Conservation (phyloP, 768 basidiomycete genomes). For the Rhodotorula sphaerocarpa region DNA sequence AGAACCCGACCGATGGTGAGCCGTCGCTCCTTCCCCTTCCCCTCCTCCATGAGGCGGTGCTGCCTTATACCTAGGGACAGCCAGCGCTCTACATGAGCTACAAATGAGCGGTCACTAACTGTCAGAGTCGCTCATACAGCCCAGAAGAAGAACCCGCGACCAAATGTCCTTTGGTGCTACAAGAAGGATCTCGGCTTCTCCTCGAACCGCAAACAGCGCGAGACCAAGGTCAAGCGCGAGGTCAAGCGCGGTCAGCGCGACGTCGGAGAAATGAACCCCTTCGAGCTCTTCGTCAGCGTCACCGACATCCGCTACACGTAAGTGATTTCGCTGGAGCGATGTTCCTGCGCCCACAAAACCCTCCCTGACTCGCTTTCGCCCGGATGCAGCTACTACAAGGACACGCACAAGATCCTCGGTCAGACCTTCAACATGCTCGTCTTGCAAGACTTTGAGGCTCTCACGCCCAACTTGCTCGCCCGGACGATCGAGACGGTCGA, state of each 20-base stretch:
- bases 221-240: slow-evolving; percentile 92
- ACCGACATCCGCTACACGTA: slow-evolving; percentile 97
- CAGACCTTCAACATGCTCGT: slow-evolving; percentile 97
- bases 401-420: slow-evolving; percentile 90
- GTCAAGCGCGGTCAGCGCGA: slow-evolving; percentile 89
- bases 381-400: slow-evolving; percentile 87
- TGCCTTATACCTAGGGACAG: too few species aligned
- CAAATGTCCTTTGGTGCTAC: slow-evolving; percentile 92
- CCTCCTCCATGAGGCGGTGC: not conserved
- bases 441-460: slow-evolving; percentile 93
- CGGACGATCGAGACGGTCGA: slow-evolving; percentile 97
- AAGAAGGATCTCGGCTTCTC: slow-evolving; percentile 97
- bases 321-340: too few species aligned
- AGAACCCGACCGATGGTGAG: slow-evolving; percentile 34
- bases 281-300: slow-evolving; percentile 97
- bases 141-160: slow-evolving; percentile 37
- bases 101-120: too few species aligned
- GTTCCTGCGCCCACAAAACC: too few species aligned
- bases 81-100: too few species aligned
- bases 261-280: slow-evolving; percentile 89
- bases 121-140: slow-evolving; percentile 1
- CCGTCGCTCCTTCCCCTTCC: not conserved
- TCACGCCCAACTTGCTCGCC: slow-evolving; percentile 93
- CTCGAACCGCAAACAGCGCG: slow-evolving; percentile 91
- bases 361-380: too few species aligned